These are phyloP conservation scores for Prunus mira DNA, from an alignment of 306 rosid genomes.

Conservation along the genomic window DNA sequence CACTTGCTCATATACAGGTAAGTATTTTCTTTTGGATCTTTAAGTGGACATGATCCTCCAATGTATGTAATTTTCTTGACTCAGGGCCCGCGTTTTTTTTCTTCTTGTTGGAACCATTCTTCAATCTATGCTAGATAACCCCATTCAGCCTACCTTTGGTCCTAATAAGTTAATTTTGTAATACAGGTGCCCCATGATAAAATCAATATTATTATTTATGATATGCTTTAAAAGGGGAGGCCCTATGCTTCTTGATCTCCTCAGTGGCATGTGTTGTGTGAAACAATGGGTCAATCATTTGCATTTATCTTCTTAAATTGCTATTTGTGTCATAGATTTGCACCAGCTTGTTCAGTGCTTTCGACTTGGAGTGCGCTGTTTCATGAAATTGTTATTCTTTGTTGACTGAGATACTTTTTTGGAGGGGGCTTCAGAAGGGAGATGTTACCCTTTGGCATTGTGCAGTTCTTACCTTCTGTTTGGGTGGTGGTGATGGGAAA, in stretches of 20 bases:
- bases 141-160: not conserved
- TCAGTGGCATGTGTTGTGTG: not conserved
- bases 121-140: not conserved
- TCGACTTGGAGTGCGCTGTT: too few relatives aligned
- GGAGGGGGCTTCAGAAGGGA: too few relatives aligned
- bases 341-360: too few relatives aligned
- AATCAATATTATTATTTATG: not conserved
- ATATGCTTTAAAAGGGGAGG: not conserved
- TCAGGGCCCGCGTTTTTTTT: not conserved
- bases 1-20: constrained; percentile 96
- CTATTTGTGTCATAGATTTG: too few relatives aligned
- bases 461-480: too few relatives aligned
- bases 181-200: not conserved
- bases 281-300: not conserved
- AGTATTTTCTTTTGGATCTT: constrained; percentile 11
- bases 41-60: not conserved
- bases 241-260: not conserved
- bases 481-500: too few relatives aligned
- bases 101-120: not conserved
- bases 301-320: too few relatives aligned
- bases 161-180: not conserved
- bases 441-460: too few relatives aligned
- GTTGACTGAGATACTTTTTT: too few relatives aligned
- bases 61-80: not conserved
- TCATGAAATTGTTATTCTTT: too few relatives aligned